Evolutionary conservation across 2,329 filamentous ascomycete genomes (phyloP), one percentile per base, ranked within the genome.

Genomic region (Torrubiella hemipterigena): DNA sequence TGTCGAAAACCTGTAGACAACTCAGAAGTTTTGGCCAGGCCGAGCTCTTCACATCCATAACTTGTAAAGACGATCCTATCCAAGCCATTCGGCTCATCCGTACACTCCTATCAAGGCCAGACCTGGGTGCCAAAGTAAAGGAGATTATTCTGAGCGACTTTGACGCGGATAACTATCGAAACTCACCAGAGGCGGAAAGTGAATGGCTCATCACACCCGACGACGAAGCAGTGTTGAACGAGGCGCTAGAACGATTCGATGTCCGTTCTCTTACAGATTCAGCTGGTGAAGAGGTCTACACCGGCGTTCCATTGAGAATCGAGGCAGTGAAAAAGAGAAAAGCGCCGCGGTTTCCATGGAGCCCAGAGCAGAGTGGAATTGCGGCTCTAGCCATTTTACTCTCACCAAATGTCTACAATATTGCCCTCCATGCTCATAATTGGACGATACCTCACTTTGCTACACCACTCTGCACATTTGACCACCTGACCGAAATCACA

Each of bases 11-110:
- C 12, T 28, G 26, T 17, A 7, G 26, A 17, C 11, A 17, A n/a
- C 26, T 28, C 26, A 28, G 26, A 28, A 11, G 8, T 17, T 17
- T 28, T 11, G 26, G 26, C 26, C 26, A 28, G 15, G 26, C 26
- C 14, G 26, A 28, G 26, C 26, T 28, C 9, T 28, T 28, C n/a
- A 28, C 26, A 6, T 17, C 8, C 7, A 28, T 28, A 4, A 28
- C 9, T 7, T 17, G 26, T 17, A 4, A 28, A 11, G 26, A 17
- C 4, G 9, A 17, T 6, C 7, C 19, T 9, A 4, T 7, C 26
- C 10, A 17, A 12, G 26, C 26, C 13, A 28, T 28, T 17, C 15
- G 15, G 26, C 26, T 28, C 4, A 17, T 28, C 19, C 13, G 14
- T 6, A 17, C 26, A 8, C 26, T 28, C 16, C 17, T 28, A 4